A percentile compares a stretch with the other conserved stretches of the same genome.
phyloP scores from a whole-genome alignment of 179 eudicot genomes.

The Beta macrorhiza region DNA sequence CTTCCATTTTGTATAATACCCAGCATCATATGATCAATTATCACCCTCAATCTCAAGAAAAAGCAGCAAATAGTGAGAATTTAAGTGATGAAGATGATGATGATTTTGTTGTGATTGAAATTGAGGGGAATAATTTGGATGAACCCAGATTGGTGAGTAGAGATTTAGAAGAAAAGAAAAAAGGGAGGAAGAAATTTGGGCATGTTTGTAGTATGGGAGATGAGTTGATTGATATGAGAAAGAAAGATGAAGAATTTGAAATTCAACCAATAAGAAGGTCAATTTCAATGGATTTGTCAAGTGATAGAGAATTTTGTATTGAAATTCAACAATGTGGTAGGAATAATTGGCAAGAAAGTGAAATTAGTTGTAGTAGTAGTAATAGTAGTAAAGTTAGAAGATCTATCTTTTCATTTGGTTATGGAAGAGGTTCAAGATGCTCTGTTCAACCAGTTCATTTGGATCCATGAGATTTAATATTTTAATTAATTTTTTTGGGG shows the following conservation, averaged over 20 bases:
- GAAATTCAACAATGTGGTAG: slow-evolving; percentile 46
- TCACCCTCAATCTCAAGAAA: neutral
- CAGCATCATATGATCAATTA: neutral
- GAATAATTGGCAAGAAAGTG: slow-evolving; percentile 28
- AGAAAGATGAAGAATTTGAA: slow-evolving; percentile 44
- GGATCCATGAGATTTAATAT: slow-evolving; percentile 28
- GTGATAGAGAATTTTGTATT: slow-evolving; percentile 43
- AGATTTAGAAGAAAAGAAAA: slow-evolving; percentile 14
- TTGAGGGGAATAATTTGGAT: slow-evolving; percentile 31
- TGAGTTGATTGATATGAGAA: slow-evolving; percentile 60
- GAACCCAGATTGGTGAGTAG: slow-evolving; percentile 29
- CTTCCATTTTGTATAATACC: slow-evolving; percentile 20
- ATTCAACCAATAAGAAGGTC: slow-evolving; percentile 71
- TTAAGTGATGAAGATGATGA: slow-evolving; percentile 17
- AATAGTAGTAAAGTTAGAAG: slow-evolving; percentile 38
- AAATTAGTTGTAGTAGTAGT: slow-evolving; percentile 23
- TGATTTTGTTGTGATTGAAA: slow-evolving; percentile 69
- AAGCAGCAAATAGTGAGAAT: neutral
- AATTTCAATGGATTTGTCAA: slow-evolving; percentile 77
- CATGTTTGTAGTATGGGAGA: slow-evolving; percentile 64
- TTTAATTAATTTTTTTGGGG: neutral
- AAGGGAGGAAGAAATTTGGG: slow-evolving; percentile 21
- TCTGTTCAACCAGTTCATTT: slow-evolving; percentile 54
- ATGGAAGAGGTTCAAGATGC: slow-evolving; percentile 52
- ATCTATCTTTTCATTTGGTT: slow-evolving; percentile 66